phyloP scores from a whole-genome alignment of 305 asterid species.

The Lippia alba region DNA sequence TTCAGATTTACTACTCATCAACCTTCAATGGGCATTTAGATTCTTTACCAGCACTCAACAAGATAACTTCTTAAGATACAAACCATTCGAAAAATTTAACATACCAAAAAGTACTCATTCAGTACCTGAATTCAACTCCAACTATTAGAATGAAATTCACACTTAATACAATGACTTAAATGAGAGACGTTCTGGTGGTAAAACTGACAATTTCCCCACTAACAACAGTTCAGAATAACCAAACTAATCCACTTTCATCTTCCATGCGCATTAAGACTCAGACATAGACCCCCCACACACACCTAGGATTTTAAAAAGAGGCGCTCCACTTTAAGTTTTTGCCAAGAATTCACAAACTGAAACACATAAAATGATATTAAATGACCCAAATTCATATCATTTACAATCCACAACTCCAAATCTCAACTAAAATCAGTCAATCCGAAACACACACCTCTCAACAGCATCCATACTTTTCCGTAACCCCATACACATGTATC shows the following conservation, averaged over 20 bases:
- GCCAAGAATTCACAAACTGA: not conserved
- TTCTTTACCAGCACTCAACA: no score
- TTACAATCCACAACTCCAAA: constrained; percentile 12
- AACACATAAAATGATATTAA: not conserved
- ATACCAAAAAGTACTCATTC: not conserved
- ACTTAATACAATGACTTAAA: not conserved
- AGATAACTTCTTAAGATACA: no score
- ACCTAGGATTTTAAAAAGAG: no score
- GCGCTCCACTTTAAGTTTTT: no score
- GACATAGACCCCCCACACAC: not conserved
- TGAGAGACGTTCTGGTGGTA: not conserved
- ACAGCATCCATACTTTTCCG: not conserved
- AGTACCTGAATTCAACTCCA: not conserved
- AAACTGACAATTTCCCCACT: no score
- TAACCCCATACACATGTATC: not conserved
- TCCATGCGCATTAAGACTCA: constrained; percentile 14
- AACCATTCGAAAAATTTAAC: not conserved
- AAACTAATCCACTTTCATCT: not conserved
- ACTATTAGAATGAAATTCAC: not conserved
- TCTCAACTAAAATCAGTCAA: not conserved
- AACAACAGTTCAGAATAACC: not conserved
- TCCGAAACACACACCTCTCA: not conserved
- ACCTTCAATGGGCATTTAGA: no score
- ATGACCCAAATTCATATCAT: not conserved
- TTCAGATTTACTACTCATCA: no score